Evolutionary conservation across 768 basidiomycete species (phyloP).

Genomic region (Chalciporus piperatus): DNA sequence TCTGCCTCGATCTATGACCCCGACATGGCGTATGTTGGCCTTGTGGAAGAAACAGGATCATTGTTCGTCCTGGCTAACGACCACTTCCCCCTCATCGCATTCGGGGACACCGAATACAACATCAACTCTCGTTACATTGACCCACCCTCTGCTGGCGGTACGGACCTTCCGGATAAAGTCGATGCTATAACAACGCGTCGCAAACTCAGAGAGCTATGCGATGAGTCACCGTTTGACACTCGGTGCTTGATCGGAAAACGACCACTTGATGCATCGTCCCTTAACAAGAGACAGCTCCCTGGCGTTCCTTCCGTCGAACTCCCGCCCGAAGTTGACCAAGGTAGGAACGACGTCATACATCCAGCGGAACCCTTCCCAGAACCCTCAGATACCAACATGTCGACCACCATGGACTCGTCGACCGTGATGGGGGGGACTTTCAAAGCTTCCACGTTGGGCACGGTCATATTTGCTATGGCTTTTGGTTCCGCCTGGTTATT

Average conservation of each 20-base stretch:
- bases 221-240: slow-evolving; percentile 40
- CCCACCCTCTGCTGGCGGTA: slow-evolving; percentile 28
- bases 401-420: slow-evolving; percentile 12
- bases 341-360: slow-evolving; percentile 9
- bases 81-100: slow-evolving; percentile 79
- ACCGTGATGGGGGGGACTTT: slow-evolving; percentile 15
- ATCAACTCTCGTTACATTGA: slow-evolving; percentile 34
- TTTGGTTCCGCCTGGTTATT: slow-evolving; percentile 26
- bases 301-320: slow-evolving; percentile 44
- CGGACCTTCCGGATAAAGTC: slow-evolving; percentile 39
- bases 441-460: slow-evolving; percentile 16
- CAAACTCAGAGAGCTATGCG: slow-evolving; percentile 42
- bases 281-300: slow-evolving; percentile 59
- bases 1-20: slow-evolving; percentile 39
- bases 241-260: slow-evolving; percentile 65
- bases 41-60: slow-evolving; percentile 67
- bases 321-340: slow-evolving; percentile 24
- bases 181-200: slow-evolving; percentile 46
- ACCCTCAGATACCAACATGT: slow-evolving; percentile 18
- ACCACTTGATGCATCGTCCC: slow-evolving; percentile 44
- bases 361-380: slow-evolving; percentile 14
- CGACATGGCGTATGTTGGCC: slow-evolving; percentile 77
- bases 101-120: slow-evolving; percentile 47
- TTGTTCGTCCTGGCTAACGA: slow-evolving; percentile 85
- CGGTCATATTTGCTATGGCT: slow-evolving; percentile 21